Conservation (phyloP, 2,329 filamentous ascomycete genomes). For the Paramyrothecium roridum region DNA sequence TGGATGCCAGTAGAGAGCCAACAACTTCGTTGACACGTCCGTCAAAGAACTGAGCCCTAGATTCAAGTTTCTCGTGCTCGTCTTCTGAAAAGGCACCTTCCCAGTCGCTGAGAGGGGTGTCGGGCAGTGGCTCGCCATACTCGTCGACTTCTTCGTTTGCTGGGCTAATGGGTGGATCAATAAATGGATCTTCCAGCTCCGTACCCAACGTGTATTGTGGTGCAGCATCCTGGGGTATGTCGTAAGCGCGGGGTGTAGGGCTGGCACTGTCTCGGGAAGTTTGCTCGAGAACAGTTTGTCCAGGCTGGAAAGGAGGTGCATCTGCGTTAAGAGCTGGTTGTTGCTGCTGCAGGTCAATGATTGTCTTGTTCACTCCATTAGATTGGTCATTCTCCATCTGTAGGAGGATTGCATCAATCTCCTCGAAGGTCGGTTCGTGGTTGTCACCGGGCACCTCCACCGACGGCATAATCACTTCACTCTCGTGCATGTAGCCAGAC, state of each 20-base stretch:
- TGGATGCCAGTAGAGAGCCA: slow-evolving; percentile 69
- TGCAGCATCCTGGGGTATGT: slow-evolving; percentile 42
- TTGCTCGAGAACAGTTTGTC: slow-evolving; percentile 40
- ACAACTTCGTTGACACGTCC: slow-evolving; percentile 85
- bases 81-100: slow-evolving; percentile 79
- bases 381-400: slow-evolving; percentile 72
- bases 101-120: slow-evolving; percentile 79
- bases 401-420: slow-evolving; percentile 91
- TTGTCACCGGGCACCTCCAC: slow-evolving; percentile 14
- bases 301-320: slow-evolving; percentile 51
- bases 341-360: slow-evolving; percentile 43
- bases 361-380: slow-evolving; percentile 66
- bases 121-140: slow-evolving; percentile 51
- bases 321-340: slow-evolving; percentile 25
- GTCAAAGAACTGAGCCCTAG: slow-evolving; percentile 85
- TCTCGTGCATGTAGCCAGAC: slow-evolving; percentile 9
- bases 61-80: slow-evolving; percentile 79
- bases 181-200: slow-evolving; percentile 62
- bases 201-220: slow-evolving; percentile 43
- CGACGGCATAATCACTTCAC: slow-evolving; percentile 9
- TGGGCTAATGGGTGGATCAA: slow-evolving; percentile 49
- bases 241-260: slow-evolving; percentile 62
- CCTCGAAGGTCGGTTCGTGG: slow-evolving; percentile 62
- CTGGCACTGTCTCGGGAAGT: slow-evolving; percentile 70
- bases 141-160: slow-evolving; percentile 47